Base-by-base conservation (phyloP, 257 asterid species). In the Solanum ossicruentum region DNA sequence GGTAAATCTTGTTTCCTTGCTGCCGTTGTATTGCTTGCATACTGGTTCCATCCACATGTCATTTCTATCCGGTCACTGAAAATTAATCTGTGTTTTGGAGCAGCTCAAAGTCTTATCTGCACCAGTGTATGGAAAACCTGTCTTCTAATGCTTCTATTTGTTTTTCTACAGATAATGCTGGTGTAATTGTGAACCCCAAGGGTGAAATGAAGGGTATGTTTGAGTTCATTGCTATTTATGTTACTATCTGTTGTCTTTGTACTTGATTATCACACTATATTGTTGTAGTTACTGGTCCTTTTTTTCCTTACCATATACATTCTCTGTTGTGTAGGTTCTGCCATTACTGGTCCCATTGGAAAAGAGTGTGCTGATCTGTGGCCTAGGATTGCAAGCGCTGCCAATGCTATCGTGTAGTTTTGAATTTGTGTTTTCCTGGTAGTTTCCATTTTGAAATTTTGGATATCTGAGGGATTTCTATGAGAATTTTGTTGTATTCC, bases 291-390 rank as follows among this genome's bases (percentile, higher is more conserved):
- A 60, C 32, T 60, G 15, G 21, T 57, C 63, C 63, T 56, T n/a
- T 12, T 58, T 26, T 36, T 21, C 23, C 41, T 28, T 28, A 57
- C 45, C 12, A 47, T 28, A 6, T 47, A 2, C 32, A 1, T 80
- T 79, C 36, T 55, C 13, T 21, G 1, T 55, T 58, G 0, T 73
- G 66, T 85, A 92, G 95, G 95, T 20, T 92, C 95, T 81, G 95
- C 95, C 32, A 92, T 92, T 86, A 92, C 95, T 6, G 95, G 95
- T 8, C 95, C 95, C 5, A 92, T 92, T 39, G 94, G 95, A 70
- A 92, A 92, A 88, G 95, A 92, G 82, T 92, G 95, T 85, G 95
- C 95, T 89, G 95, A 92, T 87, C 89, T 92, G 11, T 92, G 95
- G 94, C 95, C 94, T 3, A 91, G 95, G 80, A 91, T 92, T 71